Conservation (phyloP, 1,284 basidiomycete genomes). For the Anthracocystis walkeri region DNA sequence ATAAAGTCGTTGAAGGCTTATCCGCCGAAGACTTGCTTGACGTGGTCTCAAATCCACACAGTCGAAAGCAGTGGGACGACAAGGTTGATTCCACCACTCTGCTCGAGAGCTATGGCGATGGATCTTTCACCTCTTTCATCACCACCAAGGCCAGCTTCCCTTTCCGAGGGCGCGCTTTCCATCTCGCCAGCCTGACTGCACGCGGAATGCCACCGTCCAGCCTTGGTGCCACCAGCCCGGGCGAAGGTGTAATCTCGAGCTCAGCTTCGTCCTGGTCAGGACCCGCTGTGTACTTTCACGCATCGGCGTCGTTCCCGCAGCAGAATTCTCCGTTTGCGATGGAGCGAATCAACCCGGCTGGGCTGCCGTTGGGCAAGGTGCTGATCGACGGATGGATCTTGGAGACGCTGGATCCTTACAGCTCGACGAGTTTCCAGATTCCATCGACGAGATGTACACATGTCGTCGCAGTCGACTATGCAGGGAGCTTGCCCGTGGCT, state of each 20-base stretch:
- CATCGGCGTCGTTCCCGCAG: slow-evolving; percentile 73
- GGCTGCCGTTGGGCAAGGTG: slow-evolving; percentile 82
- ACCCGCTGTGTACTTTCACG: slow-evolving; percentile 70
- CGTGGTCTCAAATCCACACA: slow-evolving; percentile 75
- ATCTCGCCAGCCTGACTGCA: slow-evolving; percentile 81
- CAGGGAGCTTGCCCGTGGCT: slow-evolving; percentile 85
- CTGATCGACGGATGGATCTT: slow-evolving; percentile 95
- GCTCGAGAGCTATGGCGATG: slow-evolving; percentile 85
- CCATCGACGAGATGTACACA: slow-evolving; percentile 92
- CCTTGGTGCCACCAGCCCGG: slow-evolving; percentile 25
- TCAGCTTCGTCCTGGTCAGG: slow-evolving; percentile 71
- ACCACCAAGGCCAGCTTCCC: slow-evolving; percentile 82
- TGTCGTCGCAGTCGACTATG: slow-evolving; percentile 87
- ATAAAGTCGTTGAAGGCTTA: slow-evolving; percentile 92
- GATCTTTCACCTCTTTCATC: slow-evolving; percentile 73
- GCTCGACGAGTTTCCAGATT: slow-evolving; percentile 91
- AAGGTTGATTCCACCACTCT: slow-evolving; percentile 78
- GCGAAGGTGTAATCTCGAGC: slow-evolving; percentile 46
- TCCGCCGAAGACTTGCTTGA: slow-evolving; percentile 88
- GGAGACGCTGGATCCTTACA: slow-evolving; percentile 96
- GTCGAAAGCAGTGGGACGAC: slow-evolving; percentile 86
- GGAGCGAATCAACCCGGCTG: slow-evolving; percentile 78
- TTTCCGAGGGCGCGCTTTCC: slow-evolving; percentile 89
- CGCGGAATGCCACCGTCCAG: slow-evolving; percentile 58
- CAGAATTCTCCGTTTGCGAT: slow-evolving; percentile 81